Base-by-base conservation (phyloP, 495 filamentous ascomycete genomes). In the Penicillium waksmanii region DNA sequence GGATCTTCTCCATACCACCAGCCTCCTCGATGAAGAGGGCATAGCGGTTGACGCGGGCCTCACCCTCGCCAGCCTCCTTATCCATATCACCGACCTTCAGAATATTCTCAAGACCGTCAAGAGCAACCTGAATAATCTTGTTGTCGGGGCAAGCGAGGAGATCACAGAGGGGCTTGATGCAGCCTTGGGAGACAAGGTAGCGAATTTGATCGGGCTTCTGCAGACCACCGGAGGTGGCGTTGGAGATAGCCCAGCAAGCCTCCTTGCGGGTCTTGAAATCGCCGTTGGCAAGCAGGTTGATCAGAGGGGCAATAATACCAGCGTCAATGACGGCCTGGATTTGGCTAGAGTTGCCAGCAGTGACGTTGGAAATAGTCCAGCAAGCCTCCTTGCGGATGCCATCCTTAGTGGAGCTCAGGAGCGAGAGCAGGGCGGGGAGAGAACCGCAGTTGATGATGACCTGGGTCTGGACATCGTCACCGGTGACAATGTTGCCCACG, bases 221-320 rank as follows among this genome's bases (percentile, higher is more conserved):
- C 18, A 99, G 87, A 62, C 96, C 96, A 64, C 96, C 96, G 11
- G 92, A 96, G 13, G 96, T 99, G 27, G 96, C 96, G 69, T 99
- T 99, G 61, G 95, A 98, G 68, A 99, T 99, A 34, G 96, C 96
- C 96, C 96, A 99, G 80, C 96, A 99, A 56, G 96, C 96, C 79
- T 99, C 96, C 82, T 99, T 99, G 55, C 96, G 87, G 43, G 96
- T 99, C 89, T 99, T 99, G 75, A 99, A 90, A 73, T 99, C 96
- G 44, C 96, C 96, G 62, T 97, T 94, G 46, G 91, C 92, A 36
- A 99, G 84, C 9, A 99, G 83, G 73, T 97, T 93, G 73, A 99
- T 96, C 55, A 99, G 80, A 36, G 96, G 96, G 27, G 93, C 92
- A 61, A 99, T 93, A 69, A 99, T 96, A 72, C 93, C 91, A 63